phyloP scores from a whole-genome alignment of 805 yeast genomes.

The Kluyveromyces aestuarii region DNA sequence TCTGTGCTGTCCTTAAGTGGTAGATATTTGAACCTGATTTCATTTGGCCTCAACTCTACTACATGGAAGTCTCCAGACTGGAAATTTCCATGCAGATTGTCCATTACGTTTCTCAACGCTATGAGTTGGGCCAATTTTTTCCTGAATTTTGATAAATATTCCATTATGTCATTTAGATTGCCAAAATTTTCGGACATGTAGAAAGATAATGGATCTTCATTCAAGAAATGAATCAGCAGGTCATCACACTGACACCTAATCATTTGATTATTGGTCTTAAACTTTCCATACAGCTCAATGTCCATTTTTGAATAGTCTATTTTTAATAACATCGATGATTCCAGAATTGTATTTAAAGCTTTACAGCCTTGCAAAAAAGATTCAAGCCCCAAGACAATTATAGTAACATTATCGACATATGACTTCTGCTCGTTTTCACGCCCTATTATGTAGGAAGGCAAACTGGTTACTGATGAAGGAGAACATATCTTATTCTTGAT shows the following conservation, averaged over 20 bases:
- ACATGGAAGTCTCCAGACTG: constrained; percentile 25
- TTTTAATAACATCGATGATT: constrained; percentile 25
- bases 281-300: constrained; percentile 24
- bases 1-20: constrained; percentile 12
- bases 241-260: constrained; percentile 24
- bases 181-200: constrained; percentile 21
- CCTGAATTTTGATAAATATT: constrained; percentile 21
- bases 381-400: constrained; percentile 22
- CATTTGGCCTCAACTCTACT: constrained; percentile 25
- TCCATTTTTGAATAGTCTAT: constrained; percentile 24
- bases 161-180: constrained; percentile 18
- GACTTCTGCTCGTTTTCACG: not conserved
- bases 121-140: constrained; percentile 27
- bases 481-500: constrained; percentile 23
- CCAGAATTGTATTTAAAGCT: constrained; percentile 20
- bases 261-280: constrained; percentile 23
- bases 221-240: constrained; percentile 20
- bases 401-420: constrained; percentile 7
- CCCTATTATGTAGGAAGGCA: constrained; percentile 19
- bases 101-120: constrained; percentile 27
- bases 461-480: constrained; percentile 5
- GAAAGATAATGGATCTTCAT: constrained; percentile 20
- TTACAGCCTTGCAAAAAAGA: constrained; percentile 25
- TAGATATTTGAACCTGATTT: constrained; percentile 28
- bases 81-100: constrained; percentile 25